These are phyloP conservation scores for Exserohilum rostratum DNA, from an alignment of 2,329 filamentous ascomycete species.

Conservation along the genomic window DNA sequence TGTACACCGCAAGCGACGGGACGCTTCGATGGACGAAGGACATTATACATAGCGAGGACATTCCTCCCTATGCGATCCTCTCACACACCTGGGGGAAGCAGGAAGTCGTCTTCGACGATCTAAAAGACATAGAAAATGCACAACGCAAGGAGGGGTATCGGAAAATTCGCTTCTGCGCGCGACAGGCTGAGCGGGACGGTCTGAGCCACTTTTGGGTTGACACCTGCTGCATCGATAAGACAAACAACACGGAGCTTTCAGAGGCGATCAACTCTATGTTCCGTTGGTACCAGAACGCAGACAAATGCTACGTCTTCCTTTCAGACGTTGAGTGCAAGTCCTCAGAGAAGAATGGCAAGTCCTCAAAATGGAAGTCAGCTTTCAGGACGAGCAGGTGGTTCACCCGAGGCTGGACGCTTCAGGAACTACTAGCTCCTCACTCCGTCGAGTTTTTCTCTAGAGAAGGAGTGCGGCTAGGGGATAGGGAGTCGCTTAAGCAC, in stretches of 20 bases:
- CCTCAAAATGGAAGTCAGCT: not conserved
- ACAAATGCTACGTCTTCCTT: conserved; percentile 24
- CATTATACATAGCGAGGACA: conserved; percentile 3
- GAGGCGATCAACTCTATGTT: not conserved
- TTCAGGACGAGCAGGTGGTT: conserved; percentile 22
- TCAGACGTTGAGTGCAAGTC: conserved; percentile 13
- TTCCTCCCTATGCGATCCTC: conserved; percentile 15
- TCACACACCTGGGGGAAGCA: conserved; percentile 8
- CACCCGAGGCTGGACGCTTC: conserved; percentile 4
- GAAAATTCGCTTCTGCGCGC: not conserved
- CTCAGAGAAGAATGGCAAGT: not conserved
- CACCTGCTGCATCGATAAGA: not conserved
- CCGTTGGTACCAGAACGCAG: conserved; percentile 19
- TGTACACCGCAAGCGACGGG: conserved; percentile 15
- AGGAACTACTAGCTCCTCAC: conserved; percentile 22
- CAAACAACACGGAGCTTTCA: not conserved
- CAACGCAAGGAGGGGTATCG: not conserved
- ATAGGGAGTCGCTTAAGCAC: conserved; percentile 10
- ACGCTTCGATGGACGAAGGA: conserved; percentile 14
- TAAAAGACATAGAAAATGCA: not conserved
- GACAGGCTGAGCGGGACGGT: not conserved
- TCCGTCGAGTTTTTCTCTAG: conserved; percentile 20
- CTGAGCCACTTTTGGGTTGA: not conserved
- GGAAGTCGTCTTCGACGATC: not conserved
- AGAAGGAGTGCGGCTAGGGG: conserved; percentile 10